Conservation (phyloP, 2,329 filamentous ascomycete genomes). For the Xylaria multiplex region DNA sequence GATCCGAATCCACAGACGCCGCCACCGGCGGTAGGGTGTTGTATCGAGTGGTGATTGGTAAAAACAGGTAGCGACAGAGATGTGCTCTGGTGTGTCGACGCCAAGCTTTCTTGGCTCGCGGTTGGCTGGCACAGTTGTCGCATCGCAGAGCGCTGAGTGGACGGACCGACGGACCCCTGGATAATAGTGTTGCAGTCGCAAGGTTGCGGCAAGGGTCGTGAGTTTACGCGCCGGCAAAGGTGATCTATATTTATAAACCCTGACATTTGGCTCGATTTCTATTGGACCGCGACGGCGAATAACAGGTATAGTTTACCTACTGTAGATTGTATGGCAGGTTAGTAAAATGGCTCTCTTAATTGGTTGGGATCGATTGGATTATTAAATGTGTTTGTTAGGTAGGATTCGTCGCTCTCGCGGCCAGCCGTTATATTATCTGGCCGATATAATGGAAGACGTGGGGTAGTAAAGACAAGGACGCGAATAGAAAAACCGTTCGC, state of each 20-base stretch:
- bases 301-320: not conserved
- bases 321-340: not conserved
- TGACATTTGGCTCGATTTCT: not conserved
- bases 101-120: conserved; percentile 30
- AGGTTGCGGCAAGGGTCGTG: not conserved
- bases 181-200: no score
- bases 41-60: conserved; percentile 34
- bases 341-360: not conserved
- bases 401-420: not conserved
- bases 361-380: not conserved
- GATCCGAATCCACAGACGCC: not conserved
- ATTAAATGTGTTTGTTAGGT: not conserved
- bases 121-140: conserved; percentile 31
- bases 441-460: not conserved
- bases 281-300: not conserved
- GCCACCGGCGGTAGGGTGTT: not conserved
- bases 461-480: not conserved
- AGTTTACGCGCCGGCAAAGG: conserved; percentile 10
- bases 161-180: not conserved
- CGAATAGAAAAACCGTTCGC: not conserved
- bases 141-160: conserved; percentile 34
- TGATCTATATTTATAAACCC: not conserved
- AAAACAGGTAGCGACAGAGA: not conserved
- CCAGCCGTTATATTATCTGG: not conserved
- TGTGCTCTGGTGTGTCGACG: conserved; percentile 14